These are phyloP conservation scores for Leishmania martiniquensis DNA, from an alignment of 208 protist species.

Conservation along the genomic window DNA sequence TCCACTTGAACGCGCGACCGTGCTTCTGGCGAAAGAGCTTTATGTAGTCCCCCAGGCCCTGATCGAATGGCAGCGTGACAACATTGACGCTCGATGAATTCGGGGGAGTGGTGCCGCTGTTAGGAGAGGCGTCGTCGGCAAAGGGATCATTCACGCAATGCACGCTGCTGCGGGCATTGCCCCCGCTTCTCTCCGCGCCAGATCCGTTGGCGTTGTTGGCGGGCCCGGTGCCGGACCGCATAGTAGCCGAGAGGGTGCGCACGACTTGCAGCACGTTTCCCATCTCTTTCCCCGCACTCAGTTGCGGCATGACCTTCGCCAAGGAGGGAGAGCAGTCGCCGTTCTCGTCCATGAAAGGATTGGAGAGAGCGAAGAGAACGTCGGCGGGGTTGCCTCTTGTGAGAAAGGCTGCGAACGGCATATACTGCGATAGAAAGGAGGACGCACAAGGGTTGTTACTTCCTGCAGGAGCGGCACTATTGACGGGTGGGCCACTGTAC, in stretches of 20 bases:
- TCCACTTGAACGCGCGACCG: slow-evolving; percentile 41
- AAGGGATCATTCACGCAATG: no score
- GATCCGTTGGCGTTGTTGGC: no score
- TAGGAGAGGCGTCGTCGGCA: no score
- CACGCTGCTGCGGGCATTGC: no score
- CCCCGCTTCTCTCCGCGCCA: no score
- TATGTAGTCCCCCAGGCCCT: slow-evolving; percentile 23
- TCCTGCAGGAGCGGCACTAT: neutral
- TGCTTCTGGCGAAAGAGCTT: slow-evolving; percentile 18
- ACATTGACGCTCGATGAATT: neutral
- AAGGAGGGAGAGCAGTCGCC: slow-evolving; percentile 30
- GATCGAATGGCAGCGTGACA: neutral
- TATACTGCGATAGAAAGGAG: neutral
- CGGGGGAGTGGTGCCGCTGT: no score
- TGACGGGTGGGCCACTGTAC: slow-evolving; percentile 23
- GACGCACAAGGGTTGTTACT: no score
- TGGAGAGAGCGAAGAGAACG: slow-evolving; percentile 32
- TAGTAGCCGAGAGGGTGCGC: neutral
- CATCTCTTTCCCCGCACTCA: slow-evolving; percentile 16
- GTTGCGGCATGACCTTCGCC: slow-evolving; percentile 31
- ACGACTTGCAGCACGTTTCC: slow-evolving; percentile 8
- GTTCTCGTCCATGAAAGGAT: slow-evolving; percentile 12
- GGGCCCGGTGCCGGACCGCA: no score
- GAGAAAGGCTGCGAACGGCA: slow-evolving; percentile 28
- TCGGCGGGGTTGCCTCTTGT: slow-evolving; percentile 14